Base-by-base conservation (phyloP, 2,329 filamentous ascomycete species). In the Aureobasidium uvarum region DNA sequence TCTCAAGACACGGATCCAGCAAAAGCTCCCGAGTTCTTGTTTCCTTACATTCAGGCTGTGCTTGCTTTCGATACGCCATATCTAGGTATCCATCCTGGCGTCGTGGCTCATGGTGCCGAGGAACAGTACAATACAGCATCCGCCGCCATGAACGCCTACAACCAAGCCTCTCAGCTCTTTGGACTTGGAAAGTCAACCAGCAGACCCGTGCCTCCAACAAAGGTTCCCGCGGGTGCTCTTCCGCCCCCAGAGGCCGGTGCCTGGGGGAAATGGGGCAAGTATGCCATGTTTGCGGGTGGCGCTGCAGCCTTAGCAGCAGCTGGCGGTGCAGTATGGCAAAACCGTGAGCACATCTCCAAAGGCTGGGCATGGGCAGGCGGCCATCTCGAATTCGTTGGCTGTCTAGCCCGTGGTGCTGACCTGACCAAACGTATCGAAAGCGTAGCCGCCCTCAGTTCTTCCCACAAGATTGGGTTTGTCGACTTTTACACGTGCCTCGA, bases 31-130 rank as follows among this genome's bases (percentile, higher is more conserved):
- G 38, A 52, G 50, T 86, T 96, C 75, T 94, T 97, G 89, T 98
- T 98, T 75, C 94, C 94, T 1, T 94, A 92, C 76, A 87, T 98
- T 69, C 90, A 94, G 77, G 94, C 90, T 70, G 86, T 98, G 31
- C 84, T 98, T 55, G 91, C 93, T 59, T 96, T 97, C 75, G 94
- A 98, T 78, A 99, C 95, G 0, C 95, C 95, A 0, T 99, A 90
- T 75, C 84, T 95, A 1, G 90, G 90, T 66, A 92, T 93, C 69
- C 86, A 88, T 25, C 90, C 91, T 0, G 89, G 90, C 31, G 89
- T 95, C 1, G 88, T 95, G n/a, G 90, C 91, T 4, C 89, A 94
- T 75, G 87, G 89, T 67, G 93, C 94, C 6, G 92, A 98, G 80
- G 88, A 86, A 48, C 92, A 96, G 72, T 94, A 94, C 78, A 89